Evolutionary conservation across 768 basidiomycete genomes (phyloP).

Genomic region (Auricularia sp.): DNA sequence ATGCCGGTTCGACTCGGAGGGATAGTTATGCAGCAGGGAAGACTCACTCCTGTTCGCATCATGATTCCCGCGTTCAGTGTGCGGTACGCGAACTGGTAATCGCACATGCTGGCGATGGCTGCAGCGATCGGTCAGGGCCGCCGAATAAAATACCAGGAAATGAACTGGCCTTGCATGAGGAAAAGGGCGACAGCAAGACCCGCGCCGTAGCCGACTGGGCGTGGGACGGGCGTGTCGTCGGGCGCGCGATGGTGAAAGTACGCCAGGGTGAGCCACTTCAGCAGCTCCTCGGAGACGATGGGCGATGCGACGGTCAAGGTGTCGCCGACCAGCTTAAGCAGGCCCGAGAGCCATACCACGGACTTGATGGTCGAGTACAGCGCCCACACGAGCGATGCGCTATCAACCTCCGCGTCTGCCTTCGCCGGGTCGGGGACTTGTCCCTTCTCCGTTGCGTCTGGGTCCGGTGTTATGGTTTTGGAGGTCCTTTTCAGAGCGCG

Average conservation of each 20-base stretch:
- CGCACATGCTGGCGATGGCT: slow-evolving; percentile 21
- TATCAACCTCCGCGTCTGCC: neutral
- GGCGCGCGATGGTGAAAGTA: slow-evolving; percentile 33
- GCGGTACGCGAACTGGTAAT: neutral
- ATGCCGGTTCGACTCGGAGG: neutral
- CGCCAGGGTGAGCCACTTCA: slow-evolving; percentile 45
- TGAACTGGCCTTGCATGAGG: slow-evolving; percentile 43
- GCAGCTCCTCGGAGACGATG: slow-evolving; percentile 45
- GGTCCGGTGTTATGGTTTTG: neutral
- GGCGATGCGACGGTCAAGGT: slow-evolving; percentile 45
- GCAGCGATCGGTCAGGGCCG: slow-evolving; percentile 4
- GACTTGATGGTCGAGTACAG: neutral
- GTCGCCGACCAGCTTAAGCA: slow-evolving; percentile 17
- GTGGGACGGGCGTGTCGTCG: slow-evolving; percentile 29
- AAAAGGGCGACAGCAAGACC: slow-evolving; percentile 49
- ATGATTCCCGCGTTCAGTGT: neutral
- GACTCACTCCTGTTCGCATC: neutral
- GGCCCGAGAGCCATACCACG: neutral
- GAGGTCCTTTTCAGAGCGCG: neutral
- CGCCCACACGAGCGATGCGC: neutral
- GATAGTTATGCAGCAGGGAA: too few species aligned
- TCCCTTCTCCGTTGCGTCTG: neutral
- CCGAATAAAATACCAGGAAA: neutral
- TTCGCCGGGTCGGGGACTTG: neutral
- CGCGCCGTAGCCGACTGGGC: slow-evolving; percentile 49